phyloP scores from a whole-genome alignment of 345 rosid species.

The Arabis alpina region DNA sequence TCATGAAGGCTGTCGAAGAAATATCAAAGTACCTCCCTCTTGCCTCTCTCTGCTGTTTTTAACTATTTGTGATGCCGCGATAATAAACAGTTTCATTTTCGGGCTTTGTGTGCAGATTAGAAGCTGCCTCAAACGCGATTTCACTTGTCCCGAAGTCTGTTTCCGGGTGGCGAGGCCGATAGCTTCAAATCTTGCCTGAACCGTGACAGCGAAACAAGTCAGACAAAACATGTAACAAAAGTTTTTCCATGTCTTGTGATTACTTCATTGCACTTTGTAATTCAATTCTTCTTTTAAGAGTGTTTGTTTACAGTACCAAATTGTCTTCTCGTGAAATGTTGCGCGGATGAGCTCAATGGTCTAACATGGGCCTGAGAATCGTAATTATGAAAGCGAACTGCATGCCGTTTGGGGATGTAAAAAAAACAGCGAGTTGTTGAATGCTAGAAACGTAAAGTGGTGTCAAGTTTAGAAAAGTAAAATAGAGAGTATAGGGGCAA shows the following conservation, averaged over 20 bases:
- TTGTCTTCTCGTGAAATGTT: neutral
- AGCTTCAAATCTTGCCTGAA: constrained; percentile 30
- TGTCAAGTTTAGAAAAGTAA: neutral
- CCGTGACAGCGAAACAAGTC: neutral
- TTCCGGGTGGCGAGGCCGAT: constrained; percentile 75
- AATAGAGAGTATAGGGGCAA: constrained; percentile 21
- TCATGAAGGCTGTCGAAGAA: constrained; percentile 81
- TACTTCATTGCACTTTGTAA: constrained; percentile 11
- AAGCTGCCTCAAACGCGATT: constrained; percentile 74
- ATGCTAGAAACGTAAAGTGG: constrained; percentile 1
- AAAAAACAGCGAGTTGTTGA: constrained; percentile 15
- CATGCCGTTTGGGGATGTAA: neutral
- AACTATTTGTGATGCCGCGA: neutral
- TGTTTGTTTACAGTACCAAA: neutral
- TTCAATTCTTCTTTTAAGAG: neutral
- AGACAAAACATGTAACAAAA: constrained; percentile 3
- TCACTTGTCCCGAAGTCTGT: constrained; percentile 72
- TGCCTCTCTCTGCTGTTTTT: constrained; percentile 24
- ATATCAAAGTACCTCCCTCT: constrained; percentile 65
- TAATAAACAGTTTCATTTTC: neutral
- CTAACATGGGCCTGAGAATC: constrained; percentile 12
- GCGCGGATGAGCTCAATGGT: constrained; percentile 8
- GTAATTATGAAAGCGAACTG: neutral
- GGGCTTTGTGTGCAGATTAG: constrained; percentile 62
- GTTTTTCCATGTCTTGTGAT: neutral